Base-by-base conservation (phyloP, 140 eudicot species). In the Stevia rebaudiana region DNA sequence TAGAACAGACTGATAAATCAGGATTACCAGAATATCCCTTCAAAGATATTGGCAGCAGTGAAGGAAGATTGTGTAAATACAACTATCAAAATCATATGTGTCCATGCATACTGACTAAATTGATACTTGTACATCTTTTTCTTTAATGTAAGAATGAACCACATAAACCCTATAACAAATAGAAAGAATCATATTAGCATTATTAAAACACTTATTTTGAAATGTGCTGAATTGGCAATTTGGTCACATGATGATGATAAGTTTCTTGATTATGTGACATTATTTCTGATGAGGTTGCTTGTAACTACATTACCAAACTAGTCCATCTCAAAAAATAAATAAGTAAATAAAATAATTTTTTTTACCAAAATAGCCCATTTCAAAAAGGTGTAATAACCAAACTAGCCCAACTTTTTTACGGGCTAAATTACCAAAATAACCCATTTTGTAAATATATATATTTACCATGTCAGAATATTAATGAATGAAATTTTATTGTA, bases 41-140 rank as follows among this genome's bases (percentile, higher is more conserved):
- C 97, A 69, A 89, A 89, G 66, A 85, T 89, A 65, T 83, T 89
- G 43, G 86, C 91, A 35, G 85, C 95, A 0, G 88, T 83, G 75
- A 89, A 86, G n/a, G 97, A 89, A 11, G 97, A 89, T 47, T 89
- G 95, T 3, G 84, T 76, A 50, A 89, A 89, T 46, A 89, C 97
- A 12, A 86, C 91, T 49, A 89, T 82, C 25, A 89, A 84, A 70
- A 89, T 85, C 97, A 83, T 89, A 77, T 86, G 97, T 30, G 97
- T 89, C 97, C 97, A 89, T 46, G 91, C 91, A 48, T 76, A 89
- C 63, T 89, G 97, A 60, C 95, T 86, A 67, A 85, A 89, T 24
- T 89, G 97, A 72, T 89, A 89, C 83, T 83, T 85, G 71, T 85
- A 89, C 95, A 80, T 89, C 73, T 79, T 89, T 75, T 79, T 79